A percentile compares a stretch with the other conserved stretches of the same genome.
Conservation (phyloP, 2,329 filamentous ascomycete genomes). For the Cyanodermella asteris region DNA sequence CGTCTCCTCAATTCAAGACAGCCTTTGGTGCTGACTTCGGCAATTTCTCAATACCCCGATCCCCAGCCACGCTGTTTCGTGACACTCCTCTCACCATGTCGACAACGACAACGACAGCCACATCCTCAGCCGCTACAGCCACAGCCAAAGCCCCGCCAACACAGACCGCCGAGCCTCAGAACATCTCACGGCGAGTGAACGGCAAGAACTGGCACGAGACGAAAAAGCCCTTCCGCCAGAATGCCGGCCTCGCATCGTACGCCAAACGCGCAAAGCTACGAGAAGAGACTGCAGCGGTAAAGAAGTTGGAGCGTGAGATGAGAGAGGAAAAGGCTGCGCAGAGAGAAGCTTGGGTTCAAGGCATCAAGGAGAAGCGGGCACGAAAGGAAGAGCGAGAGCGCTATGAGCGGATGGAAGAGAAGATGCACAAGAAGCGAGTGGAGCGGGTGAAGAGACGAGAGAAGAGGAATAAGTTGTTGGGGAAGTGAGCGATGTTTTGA, state of each 20-base stretch:
- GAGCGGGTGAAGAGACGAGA: conserved; percentile 86
- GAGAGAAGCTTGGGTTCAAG: conserved; percentile 59
- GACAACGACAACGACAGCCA: too few species aligned
- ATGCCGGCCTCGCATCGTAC: conserved; percentile 55
- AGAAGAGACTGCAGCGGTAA: conserved; percentile 49
- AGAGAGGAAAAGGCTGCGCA: conserved; percentile 88
- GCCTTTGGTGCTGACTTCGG: too few species aligned
- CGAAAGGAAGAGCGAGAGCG: conserved; percentile 85
- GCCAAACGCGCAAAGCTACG: conserved; percentile 53
- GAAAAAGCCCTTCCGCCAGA: conserved; percentile 70
- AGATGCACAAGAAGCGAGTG: conserved; percentile 91
- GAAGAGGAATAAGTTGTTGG: conserved; percentile 49
- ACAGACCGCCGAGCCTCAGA: neutral
- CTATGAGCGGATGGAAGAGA: conserved; percentile 85
- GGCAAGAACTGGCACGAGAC: conserved; percentile 86
- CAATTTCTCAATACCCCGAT: neutral
- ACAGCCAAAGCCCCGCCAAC: neutral
- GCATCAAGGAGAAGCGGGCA: conserved; percentile 63
- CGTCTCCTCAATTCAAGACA: too few species aligned
- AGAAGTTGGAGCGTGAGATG: conserved; percentile 86
- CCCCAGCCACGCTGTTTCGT: neutral
- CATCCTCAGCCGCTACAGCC: too few species aligned
- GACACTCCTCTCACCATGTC: neutral
- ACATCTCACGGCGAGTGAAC: conserved; percentile 16
- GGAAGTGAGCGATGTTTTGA: conserved; percentile 17